Evolutionary conservation across 2,329 filamentous ascomycete genomes (phyloP).

Genomic region (Penicillium vulpinum): DNA sequence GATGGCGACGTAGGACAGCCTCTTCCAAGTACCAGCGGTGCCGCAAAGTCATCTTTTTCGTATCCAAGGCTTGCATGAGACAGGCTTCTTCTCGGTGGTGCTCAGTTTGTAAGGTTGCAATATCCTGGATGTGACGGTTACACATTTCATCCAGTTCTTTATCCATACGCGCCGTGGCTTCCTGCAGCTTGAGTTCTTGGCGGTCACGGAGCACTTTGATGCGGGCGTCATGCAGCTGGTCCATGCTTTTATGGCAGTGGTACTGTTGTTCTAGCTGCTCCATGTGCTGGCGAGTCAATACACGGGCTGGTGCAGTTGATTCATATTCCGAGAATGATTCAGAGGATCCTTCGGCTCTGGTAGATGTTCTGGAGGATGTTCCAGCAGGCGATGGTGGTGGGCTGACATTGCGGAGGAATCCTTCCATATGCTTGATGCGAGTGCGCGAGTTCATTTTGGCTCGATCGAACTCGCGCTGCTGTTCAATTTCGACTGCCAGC

Average conservation of each 20-base stretch:
- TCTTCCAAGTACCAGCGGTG: conserved; percentile 46
- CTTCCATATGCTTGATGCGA: conserved; percentile 51
- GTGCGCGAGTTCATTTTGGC: conserved; percentile 46
- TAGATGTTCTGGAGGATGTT: conserved; percentile 1
- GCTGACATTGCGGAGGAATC: conserved; percentile 45
- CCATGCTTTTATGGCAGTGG: conserved; percentile 45
- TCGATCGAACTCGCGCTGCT: conserved; percentile 46
- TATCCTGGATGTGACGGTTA: conserved; percentile 32
- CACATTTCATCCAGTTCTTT: conserved; percentile 39
- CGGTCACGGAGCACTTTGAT: conserved; percentile 50
- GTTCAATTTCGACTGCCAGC: conserved; percentile 46
- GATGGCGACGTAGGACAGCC: conserved; percentile 40
- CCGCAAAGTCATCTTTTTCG: conserved; percentile 36
- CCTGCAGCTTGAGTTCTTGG: conserved; percentile 45
- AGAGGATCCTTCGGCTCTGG: conserved; percentile 15
- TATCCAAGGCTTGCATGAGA: conserved; percentile 33
- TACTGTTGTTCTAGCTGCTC: conserved; percentile 48
- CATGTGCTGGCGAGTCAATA: conserved; percentile 44
- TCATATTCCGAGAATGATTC: conserved; percentile 24
- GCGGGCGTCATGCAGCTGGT: conserved; percentile 44
- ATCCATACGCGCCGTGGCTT: conserved; percentile 42
- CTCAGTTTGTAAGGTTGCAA: conserved; percentile 37
- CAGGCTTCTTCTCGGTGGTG: conserved; percentile 37
- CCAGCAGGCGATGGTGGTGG: conserved; percentile 33
- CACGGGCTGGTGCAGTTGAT: conserved; percentile 31